Base-by-base conservation (phyloP, 2,329 filamentous ascomycete species). In the Xylariomycetidae sp. region DNA sequence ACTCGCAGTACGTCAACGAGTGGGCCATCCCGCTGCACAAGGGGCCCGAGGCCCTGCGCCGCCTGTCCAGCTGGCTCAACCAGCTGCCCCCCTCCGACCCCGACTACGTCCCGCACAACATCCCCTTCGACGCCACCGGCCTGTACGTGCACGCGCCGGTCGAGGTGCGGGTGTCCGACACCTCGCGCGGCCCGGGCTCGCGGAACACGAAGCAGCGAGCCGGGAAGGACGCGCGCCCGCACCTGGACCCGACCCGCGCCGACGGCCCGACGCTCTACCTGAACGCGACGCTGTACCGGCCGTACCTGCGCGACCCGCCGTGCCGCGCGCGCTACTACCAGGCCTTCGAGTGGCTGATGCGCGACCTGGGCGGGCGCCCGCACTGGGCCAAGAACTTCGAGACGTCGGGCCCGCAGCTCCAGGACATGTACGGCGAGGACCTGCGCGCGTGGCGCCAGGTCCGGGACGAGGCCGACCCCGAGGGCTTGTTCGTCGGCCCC, bases 1-100 rank as follows among this genome's bases (percentile, higher is more conserved):
- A 95, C 67, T 90, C 85, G n/a, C 92, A 98, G 56, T 95, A 87
- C 50, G 92, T 98, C 45, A 95, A 98, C 58, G 92, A 98, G 58
- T 98, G 92, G 92, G 90, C 90, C 1, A 73, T 98, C 6, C 90
- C 92, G 1, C 70, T 98, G 1, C 68, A 78, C 43, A 82, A 83
- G 46, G 92, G 92, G 0, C 90, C 90, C 10, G 89, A 95, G 60
- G 89, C 87, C 6, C 76, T 98, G 26, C 73, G 68, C 19, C 79
- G 92, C 8, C 72, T 98, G 10, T 85, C 82, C 24, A 82, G 85
- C 29, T 98, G 92, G 92, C 70, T 98, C 33, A 82, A 80, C 56
- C 66, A 64, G 33, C 63, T 76, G 29, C 56, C 59, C 0, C 65
- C 85, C 31, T 72, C 76, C 13, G 83, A 92, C 48, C 64, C 68